Conservation (phyloP, 495 filamentous ascomycete species). For the Hyaloscypha hepaticicola region DNA sequence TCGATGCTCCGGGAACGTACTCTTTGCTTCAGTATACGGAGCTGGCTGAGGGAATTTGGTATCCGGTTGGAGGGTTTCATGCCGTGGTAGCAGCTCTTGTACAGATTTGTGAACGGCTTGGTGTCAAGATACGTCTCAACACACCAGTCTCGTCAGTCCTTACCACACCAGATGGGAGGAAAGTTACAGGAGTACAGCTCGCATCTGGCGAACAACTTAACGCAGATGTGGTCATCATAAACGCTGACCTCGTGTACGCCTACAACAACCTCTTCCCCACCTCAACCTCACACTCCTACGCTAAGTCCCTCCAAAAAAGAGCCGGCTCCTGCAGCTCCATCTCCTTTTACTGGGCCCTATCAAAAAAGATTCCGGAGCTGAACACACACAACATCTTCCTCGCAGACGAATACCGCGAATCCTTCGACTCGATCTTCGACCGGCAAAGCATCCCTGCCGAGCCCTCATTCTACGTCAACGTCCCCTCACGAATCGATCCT, state of each 20-base stretch:
- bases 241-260: slow-evolving; percentile 69
- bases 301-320: slow-evolving; percentile 45
- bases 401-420: slow-evolving; percentile 63
- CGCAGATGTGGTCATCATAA: slow-evolving; percentile 63
- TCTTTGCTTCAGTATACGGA: slow-evolving; percentile 71
- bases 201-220: slow-evolving; percentile 48
- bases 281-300: slow-evolving; percentile 36
- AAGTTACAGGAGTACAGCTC: slow-evolving; percentile 55
- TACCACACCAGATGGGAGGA: slow-evolving; percentile 40
- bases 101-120: slow-evolving; percentile 51
- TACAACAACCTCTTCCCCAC: slow-evolving; percentile 63
- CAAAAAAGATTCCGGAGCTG: slow-evolving; percentile 53
- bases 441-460: slow-evolving; percentile 58
- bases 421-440: slow-evolving; percentile 71
- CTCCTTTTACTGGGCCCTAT: slow-evolving; percentile 71
- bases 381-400: slow-evolving; percentile 74
- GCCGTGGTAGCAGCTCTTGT: slow-evolving; percentile 56
- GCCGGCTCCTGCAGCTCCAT: slow-evolving; percentile 65
- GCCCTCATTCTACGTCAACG: slow-evolving; percentile 73
- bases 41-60: slow-evolving; percentile 71
- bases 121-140: slow-evolving; percentile 56
- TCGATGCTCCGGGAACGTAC: slow-evolving; percentile 71
- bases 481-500: slow-evolving; percentile 63
- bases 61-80: slow-evolving; percentile 67
- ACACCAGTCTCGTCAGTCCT: slow-evolving; percentile 50